Conservation (phyloP, 2,329 filamentous ascomycete species). For the Basipetospora sp. region DNA sequence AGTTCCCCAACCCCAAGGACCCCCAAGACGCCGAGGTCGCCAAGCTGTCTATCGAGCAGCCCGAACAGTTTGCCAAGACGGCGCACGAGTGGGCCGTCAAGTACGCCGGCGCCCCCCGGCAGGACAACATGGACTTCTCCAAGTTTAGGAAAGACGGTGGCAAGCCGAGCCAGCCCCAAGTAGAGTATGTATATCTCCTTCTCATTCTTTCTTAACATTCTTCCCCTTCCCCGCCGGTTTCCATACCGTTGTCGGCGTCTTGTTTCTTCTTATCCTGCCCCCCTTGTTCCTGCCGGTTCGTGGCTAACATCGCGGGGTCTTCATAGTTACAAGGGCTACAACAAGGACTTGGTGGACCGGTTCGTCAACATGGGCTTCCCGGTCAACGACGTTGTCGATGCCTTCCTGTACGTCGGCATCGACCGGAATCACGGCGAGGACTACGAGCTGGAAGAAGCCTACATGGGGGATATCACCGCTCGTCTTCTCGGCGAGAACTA, state of each 20-base stretch:
- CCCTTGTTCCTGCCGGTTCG: background rate
- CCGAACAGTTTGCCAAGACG: constrained; percentile 62
- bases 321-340: constrained; percentile 70
- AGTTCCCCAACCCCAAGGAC: constrained; percentile 86
- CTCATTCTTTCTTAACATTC: background rate
- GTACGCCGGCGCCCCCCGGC: constrained; percentile 59
- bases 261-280: too few relatives aligned
- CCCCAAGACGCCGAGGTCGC: constrained; percentile 95
- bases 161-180: constrained; percentile 24
- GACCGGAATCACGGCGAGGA: constrained; percentile 63
- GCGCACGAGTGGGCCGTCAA: constrained; percentile 83
- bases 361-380: constrained; percentile 89
- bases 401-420: constrained; percentile 69
- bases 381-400: constrained; percentile 69
- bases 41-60: constrained; percentile 68
- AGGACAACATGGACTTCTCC: constrained; percentile 20
- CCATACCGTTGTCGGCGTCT: too few relatives aligned
- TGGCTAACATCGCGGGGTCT: background rate
- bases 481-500: constrained; percentile 66
- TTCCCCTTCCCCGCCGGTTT: background rate
- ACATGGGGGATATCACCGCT: constrained; percentile 80
- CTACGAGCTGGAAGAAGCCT: constrained; percentile 77
- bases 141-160: constrained; percentile 35
- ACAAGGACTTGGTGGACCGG: constrained; percentile 64
- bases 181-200: constrained; percentile 1